These are phyloP conservation scores for Ogataea trehalophila DNA, from an alignment of 805 yeast genomes.

Conservation along the genomic window DNA sequence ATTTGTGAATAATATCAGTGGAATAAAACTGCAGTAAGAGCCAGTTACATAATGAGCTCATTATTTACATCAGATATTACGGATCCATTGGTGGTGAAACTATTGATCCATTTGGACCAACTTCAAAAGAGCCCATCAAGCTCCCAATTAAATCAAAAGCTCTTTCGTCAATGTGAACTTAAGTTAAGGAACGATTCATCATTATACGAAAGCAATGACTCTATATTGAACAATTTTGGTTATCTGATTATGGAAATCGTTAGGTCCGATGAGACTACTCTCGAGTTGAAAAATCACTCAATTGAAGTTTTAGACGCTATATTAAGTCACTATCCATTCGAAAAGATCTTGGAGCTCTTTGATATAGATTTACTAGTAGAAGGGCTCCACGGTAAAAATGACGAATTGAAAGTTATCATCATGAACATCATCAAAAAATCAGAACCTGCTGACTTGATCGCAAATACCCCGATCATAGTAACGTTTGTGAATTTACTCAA, in stretches of 20 bases:
- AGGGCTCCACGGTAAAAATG: conserved; percentile 26
- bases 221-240: conserved; percentile 12
- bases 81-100: conserved; percentile 18
- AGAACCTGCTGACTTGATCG: conserved; percentile 30
- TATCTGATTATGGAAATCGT: conserved; percentile 22
- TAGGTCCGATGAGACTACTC: conserved; percentile 20
- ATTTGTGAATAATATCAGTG: too few relatives aligned
- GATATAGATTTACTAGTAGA: conserved; percentile 23
- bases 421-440: conserved; percentile 24
- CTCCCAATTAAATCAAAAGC: conserved; percentile 7
- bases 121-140: conserved; percentile 2
- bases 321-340: conserved; percentile 25
- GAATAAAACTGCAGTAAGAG: not conserved
- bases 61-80: conserved; percentile 2
- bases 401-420: conserved; percentile 23
- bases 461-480: conserved; percentile 27
- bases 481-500: conserved; percentile 21
- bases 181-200: conserved; percentile 14
- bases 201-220: conserved; percentile 8
- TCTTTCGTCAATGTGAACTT: conserved; percentile 15
- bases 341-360: conserved; percentile 21
- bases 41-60: conserved; percentile 3
- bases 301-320: conserved; percentile 24
- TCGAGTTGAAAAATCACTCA: conserved; percentile 12
- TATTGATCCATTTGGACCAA: conserved; percentile 15